Evolutionary conservation across 495 filamentous ascomycete species (phyloP).

Genomic region (Hypomontagnella submonticulosa): DNA sequence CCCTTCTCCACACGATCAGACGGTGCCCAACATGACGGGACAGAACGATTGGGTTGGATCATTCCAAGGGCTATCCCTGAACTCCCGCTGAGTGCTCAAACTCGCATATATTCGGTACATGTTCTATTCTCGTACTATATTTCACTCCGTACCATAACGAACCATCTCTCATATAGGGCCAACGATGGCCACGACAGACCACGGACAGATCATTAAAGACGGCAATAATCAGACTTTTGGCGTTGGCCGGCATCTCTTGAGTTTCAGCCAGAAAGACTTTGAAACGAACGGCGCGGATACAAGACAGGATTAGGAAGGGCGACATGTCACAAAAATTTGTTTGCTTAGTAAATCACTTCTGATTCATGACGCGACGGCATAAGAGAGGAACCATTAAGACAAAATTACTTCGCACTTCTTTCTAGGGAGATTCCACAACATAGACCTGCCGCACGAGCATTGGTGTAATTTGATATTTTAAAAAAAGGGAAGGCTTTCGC

Average conservation of each 20-base stretch:
- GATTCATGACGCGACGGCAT: constrained; percentile 50
- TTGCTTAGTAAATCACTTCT: constrained; percentile 39
- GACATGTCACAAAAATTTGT: constrained; percentile 12
- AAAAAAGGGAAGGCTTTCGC: constrained; percentile 44
- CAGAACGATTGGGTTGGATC: constrained; percentile 59
- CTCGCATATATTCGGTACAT: constrained; percentile 15
- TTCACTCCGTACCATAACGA: constrained; percentile 42
- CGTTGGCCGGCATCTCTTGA: constrained; percentile 12
- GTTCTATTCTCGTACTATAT: constrained; percentile 52
- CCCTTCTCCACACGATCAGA: constrained; percentile 53
- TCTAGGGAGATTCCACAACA: constrained; percentile 50
- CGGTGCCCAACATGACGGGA: constrained; percentile 45
- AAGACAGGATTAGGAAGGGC: constrained; percentile 31
- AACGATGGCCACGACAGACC: constrained; percentile 21
- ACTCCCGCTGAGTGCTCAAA: constrained; percentile 53
- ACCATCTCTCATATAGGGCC: constrained; percentile 27
- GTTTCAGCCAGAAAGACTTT: constrained; percentile 42
- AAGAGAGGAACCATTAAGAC: constrained; percentile 49
- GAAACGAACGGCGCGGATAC: constrained; percentile 32
- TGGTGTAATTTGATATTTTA: constrained; percentile 54
- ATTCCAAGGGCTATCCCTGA: constrained; percentile 66
- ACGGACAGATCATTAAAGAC: constrained; percentile 11
- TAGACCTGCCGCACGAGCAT: constrained; percentile 54
- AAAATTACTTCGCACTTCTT: constrained; percentile 48
- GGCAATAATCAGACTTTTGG: constrained; percentile 14